phyloP scores from a whole-genome alignment of 257 asterid species.

The Lycium ferocissimum region DNA sequence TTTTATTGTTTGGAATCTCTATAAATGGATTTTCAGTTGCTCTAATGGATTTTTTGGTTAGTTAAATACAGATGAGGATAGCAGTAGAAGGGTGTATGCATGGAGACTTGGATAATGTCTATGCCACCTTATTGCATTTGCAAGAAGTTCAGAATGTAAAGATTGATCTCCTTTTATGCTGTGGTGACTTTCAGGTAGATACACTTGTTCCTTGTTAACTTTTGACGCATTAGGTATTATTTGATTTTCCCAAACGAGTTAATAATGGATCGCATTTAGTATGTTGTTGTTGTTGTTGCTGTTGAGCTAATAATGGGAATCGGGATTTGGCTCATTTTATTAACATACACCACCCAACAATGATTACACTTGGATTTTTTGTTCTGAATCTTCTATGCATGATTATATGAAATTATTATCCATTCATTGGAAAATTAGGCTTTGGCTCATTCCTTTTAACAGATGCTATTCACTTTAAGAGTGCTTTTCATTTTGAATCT shows the following conservation, averaged over 20 bases:
- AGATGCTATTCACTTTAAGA: background rate
- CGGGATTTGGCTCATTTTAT: background rate
- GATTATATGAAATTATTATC: background rate
- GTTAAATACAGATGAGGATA: constrained; percentile 68
- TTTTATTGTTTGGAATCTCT: background rate
- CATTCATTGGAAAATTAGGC: constrained; percentile 12
- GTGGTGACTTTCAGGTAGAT: constrained; percentile 96
- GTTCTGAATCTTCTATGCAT: background rate
- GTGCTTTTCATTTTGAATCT: background rate
- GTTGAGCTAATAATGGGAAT: too few species aligned
- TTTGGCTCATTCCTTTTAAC: constrained; percentile 1
- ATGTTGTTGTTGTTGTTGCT: too few species aligned
- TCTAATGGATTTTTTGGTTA: background rate
- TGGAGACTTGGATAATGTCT: constrained; percentile 92
- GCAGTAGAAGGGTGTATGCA: constrained; percentile 99
- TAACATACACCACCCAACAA: background rate
- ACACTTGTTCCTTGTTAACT: constrained; percentile 13
- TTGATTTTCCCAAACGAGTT: background rate
- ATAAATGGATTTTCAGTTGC: background rate
- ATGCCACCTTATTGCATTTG: constrained; percentile 72
- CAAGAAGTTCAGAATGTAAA: constrained; percentile 75
- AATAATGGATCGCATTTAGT: background rate
- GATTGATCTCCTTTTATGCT: constrained; percentile 91
- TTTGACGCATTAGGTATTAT: background rate
- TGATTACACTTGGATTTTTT: background rate